Conservation (phyloP, 352 stramenopile species). For the Thalassiosira hispida region DNA sequence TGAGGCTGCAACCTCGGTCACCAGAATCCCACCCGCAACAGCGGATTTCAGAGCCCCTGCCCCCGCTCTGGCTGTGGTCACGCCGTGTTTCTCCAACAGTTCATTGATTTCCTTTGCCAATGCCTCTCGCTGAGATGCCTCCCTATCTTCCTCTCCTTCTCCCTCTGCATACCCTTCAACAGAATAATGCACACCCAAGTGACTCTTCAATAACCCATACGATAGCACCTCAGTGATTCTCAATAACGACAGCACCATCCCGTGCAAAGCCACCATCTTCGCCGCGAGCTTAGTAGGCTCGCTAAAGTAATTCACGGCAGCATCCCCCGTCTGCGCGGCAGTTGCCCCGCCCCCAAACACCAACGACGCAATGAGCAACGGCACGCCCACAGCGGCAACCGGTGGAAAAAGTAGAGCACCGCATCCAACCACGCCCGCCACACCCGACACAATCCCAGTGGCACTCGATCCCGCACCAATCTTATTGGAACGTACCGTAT, state of each 20-base stretch:
- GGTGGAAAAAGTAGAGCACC: slow-evolving; percentile 68
- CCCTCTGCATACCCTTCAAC: background rate
- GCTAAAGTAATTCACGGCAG: slow-evolving; percentile 68
- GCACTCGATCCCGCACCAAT: slow-evolving; percentile 60
- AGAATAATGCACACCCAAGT: slow-evolving; percentile 2
- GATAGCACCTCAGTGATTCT: slow-evolving; percentile 44
- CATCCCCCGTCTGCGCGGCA: slow-evolving; percentile 62
- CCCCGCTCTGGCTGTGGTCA: slow-evolving; percentile 13
- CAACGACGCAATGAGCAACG: slow-evolving; percentile 72
- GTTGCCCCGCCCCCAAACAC: slow-evolving; percentile 70
- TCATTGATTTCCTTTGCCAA: slow-evolving; percentile 28
- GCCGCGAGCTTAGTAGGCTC: slow-evolving; percentile 72
- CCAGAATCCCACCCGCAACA: slow-evolving; percentile 7
- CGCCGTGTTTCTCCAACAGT: slow-evolving; percentile 36
- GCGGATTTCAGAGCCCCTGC: background rate
- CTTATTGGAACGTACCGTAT: slow-evolving; percentile 58
- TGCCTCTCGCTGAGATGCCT: slow-evolving; percentile 2
- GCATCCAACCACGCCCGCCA: slow-evolving; percentile 64
- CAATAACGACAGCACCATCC: slow-evolving; percentile 50
- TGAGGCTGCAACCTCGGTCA: slow-evolving; percentile 3
- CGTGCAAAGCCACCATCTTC: slow-evolving; percentile 70
- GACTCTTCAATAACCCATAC: slow-evolving; percentile 28
- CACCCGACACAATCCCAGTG: slow-evolving; percentile 65
- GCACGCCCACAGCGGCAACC: slow-evolving; percentile 52
- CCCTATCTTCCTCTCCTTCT: slow-evolving; percentile 5